These are phyloP conservation scores for Corynespora cassiicola DNA, from an alignment of 2,329 filamentous ascomycete genomes.

Conservation along the genomic window DNA sequence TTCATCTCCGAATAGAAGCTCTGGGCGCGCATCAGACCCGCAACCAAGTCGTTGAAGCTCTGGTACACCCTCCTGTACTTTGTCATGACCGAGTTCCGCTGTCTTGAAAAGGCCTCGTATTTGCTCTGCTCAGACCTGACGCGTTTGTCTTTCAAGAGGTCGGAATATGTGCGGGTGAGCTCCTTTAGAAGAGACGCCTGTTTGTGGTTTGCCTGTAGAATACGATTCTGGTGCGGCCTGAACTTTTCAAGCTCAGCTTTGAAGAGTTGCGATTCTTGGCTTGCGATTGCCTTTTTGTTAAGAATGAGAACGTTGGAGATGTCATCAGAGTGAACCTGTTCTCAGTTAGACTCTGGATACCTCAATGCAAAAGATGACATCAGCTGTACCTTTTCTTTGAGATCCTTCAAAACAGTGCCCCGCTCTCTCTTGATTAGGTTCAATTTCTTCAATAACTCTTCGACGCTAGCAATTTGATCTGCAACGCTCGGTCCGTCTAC, in stretches of 20 bases:
- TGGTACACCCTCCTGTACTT: slow-evolving; percentile 92
- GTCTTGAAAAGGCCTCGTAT: slow-evolving; percentile 86
- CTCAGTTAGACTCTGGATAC: slow-evolving; percentile 13
- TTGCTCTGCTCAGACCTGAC: slow-evolving; percentile 94
- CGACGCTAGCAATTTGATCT: slow-evolving; percentile 87
- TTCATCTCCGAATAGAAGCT: slow-evolving; percentile 96
- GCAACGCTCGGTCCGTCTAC: slow-evolving; percentile 81
- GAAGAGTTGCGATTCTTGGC: slow-evolving; percentile 91
- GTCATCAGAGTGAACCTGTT: slow-evolving; percentile 89
- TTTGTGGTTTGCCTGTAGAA: slow-evolving; percentile 94
- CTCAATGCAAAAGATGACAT: not conserved
- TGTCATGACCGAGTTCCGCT: slow-evolving; percentile 79
- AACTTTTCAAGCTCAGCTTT: slow-evolving; percentile 98
- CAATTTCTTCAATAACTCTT: slow-evolving; percentile 88
- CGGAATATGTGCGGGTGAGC: slow-evolving; percentile 84
- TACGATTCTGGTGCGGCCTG: slow-evolving; percentile 85
- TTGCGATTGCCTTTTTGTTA: slow-evolving; percentile 95
- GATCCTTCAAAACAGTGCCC: slow-evolving; percentile 89
- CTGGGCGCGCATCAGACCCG: slow-evolving; percentile 85
- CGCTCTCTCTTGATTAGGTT: slow-evolving; percentile 92
- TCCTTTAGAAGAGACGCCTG: slow-evolving; percentile 95
- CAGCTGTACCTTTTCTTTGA: slow-evolving; percentile 87
- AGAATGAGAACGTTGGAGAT: slow-evolving; percentile 97
- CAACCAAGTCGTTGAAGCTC: slow-evolving; percentile 87
- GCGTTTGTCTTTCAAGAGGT: slow-evolving; percentile 89